phyloP scores from a whole-genome alignment of 2,329 filamentous ascomycete genomes.

The Samsoniella hepiali region DNA sequence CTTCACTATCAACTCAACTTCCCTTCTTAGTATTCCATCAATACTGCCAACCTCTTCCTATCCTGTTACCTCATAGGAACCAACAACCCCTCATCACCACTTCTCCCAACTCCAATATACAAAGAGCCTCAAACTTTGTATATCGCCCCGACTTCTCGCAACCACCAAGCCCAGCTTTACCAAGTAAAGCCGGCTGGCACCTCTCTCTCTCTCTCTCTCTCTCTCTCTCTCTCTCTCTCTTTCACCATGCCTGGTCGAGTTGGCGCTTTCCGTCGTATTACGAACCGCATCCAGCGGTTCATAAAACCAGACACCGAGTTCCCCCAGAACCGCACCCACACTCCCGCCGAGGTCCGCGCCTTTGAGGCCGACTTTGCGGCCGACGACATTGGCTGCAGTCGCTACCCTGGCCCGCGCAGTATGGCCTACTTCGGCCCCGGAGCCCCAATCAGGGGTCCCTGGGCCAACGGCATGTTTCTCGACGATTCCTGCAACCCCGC shows the following conservation, averaged over 20 bases:
- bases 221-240: background rate
- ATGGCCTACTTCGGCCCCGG: constrained; percentile 4
- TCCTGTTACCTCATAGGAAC: too few species aligned
- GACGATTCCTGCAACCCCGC: background rate
- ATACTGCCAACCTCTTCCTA: background rate
- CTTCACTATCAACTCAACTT: too few species aligned
- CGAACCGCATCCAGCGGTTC: background rate
- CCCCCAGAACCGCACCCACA: background rate
- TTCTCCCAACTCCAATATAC: background rate
- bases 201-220: background rate
- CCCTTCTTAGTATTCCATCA: background rate
- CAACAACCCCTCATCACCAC: background rate
- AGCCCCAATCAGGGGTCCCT: background rate
- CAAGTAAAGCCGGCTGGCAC: background rate
- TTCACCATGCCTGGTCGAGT: background rate
- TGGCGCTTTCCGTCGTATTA: background rate
- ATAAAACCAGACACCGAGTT: background rate
- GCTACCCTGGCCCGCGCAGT: background rate
- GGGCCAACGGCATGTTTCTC: background rate
- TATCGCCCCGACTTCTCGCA: too few species aligned
- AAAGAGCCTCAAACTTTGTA: too few species aligned
- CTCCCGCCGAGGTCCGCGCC: background rate
- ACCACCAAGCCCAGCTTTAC: background rate
- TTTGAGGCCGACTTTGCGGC: background rate
- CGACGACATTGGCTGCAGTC: background rate